phyloP scores from a whole-genome alignment of 176 grass and related monocot species.

The Juncus inflexus region DNA sequence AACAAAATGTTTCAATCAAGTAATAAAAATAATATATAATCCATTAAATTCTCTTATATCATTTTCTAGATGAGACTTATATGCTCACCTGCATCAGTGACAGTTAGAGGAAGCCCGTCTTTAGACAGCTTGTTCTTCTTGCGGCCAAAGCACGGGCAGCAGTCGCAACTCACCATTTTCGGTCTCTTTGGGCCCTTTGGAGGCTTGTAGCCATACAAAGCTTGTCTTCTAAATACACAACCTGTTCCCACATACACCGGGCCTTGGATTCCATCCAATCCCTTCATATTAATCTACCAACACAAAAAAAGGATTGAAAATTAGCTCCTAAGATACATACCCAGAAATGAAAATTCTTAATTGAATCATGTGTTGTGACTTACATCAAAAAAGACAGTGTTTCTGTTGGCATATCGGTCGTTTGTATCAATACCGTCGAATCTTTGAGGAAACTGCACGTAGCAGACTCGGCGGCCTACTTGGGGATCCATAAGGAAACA shows the following conservation, averaged over 20 bases:
- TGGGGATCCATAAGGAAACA: conserved; percentile 99
- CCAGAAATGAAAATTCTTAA: not conserved
- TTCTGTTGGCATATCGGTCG: conserved; percentile 92
- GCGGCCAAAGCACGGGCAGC: conserved; percentile 93
- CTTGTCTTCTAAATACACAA: conserved; percentile 91
- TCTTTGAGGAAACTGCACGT: conserved; percentile 97
- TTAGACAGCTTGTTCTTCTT: conserved; percentile 74
- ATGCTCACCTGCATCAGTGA: conserved; percentile 41
- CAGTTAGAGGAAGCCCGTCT: conserved; percentile 48
- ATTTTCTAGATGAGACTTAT: too few relatives aligned
- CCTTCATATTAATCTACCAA: conserved; percentile 97
- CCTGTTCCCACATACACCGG: conserved; percentile 94
- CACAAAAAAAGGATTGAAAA: not conserved
- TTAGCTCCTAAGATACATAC: not conserved
- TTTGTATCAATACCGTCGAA: conserved; percentile 92
- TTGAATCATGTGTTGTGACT: not conserved
- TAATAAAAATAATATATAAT: too few relatives aligned
- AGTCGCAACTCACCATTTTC: conserved; percentile 93
- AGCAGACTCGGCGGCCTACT: conserved; percentile 78
- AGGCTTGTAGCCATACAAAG: conserved; percentile 95
- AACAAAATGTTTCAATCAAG: too few relatives aligned
- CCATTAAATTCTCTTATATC: too few relatives aligned
- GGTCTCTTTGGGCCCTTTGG: conserved; percentile 87
- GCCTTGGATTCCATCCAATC: conserved; percentile 89
- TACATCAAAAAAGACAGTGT: conserved; percentile 99